These are phyloP conservation scores for Gyrodon lividus DNA, from an alignment of 768 basidiomycete genomes.

Conservation along the genomic window DNA sequence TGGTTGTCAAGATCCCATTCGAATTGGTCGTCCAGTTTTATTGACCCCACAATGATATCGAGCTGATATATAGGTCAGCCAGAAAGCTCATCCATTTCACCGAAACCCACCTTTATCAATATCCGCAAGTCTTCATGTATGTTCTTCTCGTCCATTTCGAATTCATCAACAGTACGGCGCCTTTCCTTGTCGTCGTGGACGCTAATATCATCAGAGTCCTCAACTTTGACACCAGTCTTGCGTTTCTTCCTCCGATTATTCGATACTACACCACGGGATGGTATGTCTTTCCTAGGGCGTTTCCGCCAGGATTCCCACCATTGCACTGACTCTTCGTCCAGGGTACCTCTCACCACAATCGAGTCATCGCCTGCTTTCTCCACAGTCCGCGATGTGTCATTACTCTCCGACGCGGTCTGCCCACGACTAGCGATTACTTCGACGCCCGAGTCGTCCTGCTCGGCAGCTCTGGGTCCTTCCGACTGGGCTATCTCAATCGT, in stretches of 20 bases:
- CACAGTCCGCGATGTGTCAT: conserved; percentile 25
- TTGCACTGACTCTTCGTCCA: conserved; percentile 48
- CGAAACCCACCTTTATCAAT: conserved; percentile 73
- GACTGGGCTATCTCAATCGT: conserved; percentile 20
- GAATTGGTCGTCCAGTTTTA: conserved; percentile 94
- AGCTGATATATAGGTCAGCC: conserved; percentile 50
- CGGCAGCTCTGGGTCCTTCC: conserved; percentile 26
- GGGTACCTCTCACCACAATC: conserved; percentile 34
- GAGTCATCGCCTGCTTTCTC: conserved; percentile 23
- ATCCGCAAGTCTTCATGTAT: conserved; percentile 88
- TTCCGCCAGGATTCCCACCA: conserved; percentile 81
- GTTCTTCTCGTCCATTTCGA: conserved; percentile 61
- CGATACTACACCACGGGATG: conserved; percentile 21
- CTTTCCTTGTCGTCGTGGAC: conserved; percentile 39
- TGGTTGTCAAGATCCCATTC: conserved; percentile 93
- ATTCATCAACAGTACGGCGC: conserved; percentile 56
- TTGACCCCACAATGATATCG: conserved; percentile 90
- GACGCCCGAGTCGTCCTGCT: conserved; percentile 30
- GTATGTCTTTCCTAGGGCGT: conserved; percentile 36
- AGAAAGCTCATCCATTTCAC: neutral
- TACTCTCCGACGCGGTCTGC: conserved; percentile 3
- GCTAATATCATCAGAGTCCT: conserved; percentile 22
- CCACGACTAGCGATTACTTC: conserved; percentile 19
- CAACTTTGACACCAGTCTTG: conserved; percentile 35
- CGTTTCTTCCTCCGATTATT: conserved; percentile 42